Percentiles rank a stretch among this genome's conserved stretches.
These are phyloP conservation scores for Kurtzmaniella quercitrusa DNA, from an alignment of 1,139 yeast species.

Conservation along the genomic window DNA sequence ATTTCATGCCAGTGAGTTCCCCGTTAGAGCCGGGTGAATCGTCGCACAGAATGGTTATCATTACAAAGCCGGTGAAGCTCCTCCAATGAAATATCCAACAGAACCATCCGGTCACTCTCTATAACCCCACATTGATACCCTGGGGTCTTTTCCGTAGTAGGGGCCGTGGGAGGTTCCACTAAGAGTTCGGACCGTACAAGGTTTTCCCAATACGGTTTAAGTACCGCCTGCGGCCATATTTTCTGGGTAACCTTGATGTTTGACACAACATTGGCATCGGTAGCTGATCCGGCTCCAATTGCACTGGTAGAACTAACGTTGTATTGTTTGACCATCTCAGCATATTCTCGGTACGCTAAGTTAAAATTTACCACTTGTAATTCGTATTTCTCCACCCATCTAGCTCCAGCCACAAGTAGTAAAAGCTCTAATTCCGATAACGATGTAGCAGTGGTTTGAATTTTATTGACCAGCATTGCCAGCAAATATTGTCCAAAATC, in stretches of 20 bases:
- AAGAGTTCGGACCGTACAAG: constrained; percentile 35
- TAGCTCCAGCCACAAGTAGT: constrained; percentile 66
- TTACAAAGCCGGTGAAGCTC: constrained; percentile 35
- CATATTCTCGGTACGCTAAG: constrained; percentile 73
- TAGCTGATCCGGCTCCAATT: constrained; percentile 24
- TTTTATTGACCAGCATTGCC: constrained; percentile 18
- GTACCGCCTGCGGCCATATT: constrained; percentile 44
- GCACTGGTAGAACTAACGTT: constrained; percentile 33
- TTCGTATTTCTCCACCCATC: constrained; percentile 60
- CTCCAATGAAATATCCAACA: constrained; percentile 42
- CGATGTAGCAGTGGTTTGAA: constrained; percentile 33
- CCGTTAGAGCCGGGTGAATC: constrained; percentile 24
- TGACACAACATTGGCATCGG: constrained; percentile 26
- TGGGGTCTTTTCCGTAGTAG: constrained; percentile 14
- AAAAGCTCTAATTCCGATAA: constrained; percentile 69
- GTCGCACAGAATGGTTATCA: constrained; percentile 26
- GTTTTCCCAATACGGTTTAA: constrained; percentile 55
- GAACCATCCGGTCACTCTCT: constrained; percentile 46
- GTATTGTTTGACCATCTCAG: constrained; percentile 45
- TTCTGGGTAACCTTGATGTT: constrained; percentile 39
- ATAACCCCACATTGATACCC: constrained; percentile 35
- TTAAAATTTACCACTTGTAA: constrained; percentile 64
- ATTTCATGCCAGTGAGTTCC: no score
- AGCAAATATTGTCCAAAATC: constrained; percentile 22
- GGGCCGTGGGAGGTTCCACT: constrained; percentile 21